Evolutionary conservation across 768 basidiomycete species (phyloP).

Genomic region (Russula foetens): DNA sequence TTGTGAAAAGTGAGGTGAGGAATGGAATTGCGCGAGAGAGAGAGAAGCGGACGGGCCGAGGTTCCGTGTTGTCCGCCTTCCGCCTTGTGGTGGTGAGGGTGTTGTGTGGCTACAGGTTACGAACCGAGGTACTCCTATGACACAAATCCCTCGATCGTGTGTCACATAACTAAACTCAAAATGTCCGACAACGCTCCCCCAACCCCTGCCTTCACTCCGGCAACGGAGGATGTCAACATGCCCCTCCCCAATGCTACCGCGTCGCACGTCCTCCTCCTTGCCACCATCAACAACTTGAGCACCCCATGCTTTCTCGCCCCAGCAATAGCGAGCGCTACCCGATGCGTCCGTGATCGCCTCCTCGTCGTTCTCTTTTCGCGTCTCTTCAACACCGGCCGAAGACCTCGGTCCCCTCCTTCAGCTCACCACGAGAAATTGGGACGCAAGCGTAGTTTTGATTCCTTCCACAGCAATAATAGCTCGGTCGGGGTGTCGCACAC

Average conservation of each 20-base stretch:
- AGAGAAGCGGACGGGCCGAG: neutral
- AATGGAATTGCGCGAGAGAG: too few species aligned
- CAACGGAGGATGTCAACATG: constrained; percentile 12
- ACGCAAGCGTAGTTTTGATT: constrained; percentile 8
- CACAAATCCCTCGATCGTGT: constrained; percentile 8
- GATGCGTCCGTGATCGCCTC: constrained; percentile 41
- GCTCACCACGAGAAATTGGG: neutral
- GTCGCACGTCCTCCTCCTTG: constrained; percentile 39
- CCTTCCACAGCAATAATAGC: constrained; percentile 7
- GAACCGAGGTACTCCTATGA: constrained; percentile 7
- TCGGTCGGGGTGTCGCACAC: constrained; percentile 32
- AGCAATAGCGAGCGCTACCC: constrained; percentile 43
- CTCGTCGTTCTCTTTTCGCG: constrained; percentile 58
- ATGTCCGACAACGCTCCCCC: neutral
- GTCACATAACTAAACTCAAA: constrained; percentile 7
- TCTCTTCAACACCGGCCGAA: constrained; percentile 37
- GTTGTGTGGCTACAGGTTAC: neutral
- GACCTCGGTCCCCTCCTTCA: constrained; percentile 3
- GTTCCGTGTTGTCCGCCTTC: neutral
- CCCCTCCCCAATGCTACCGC: constrained; percentile 19
- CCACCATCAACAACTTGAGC: constrained; percentile 42
- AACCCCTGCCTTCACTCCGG: neutral
- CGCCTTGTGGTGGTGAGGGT: too few species aligned
- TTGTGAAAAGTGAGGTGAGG: too few species aligned
- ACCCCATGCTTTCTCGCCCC: constrained; percentile 49